These are phyloP conservation scores for Neckera pumila DNA, from an alignment of 225 moss, liverwort and hornwort genomes.

Conservation along the genomic window DNA sequence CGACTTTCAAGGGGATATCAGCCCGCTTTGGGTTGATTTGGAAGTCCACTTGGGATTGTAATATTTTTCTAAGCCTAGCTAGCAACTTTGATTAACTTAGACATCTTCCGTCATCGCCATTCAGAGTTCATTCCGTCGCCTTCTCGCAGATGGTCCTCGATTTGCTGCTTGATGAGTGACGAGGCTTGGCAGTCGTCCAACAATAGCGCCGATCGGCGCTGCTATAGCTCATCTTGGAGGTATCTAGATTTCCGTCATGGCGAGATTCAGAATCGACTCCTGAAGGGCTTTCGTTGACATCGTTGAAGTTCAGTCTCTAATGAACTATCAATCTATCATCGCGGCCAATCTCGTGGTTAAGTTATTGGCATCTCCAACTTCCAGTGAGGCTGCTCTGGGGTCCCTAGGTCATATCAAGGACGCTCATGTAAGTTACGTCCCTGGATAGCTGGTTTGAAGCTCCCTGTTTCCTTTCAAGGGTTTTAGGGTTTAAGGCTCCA, in stretches of 20 bases:
- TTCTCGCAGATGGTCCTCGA: background rate
- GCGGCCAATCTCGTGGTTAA: background rate
- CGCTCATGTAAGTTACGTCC: background rate
- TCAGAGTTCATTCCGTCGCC: background rate
- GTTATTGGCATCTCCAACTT: background rate
- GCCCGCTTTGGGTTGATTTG: conserved; percentile 30
- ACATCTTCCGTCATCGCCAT: background rate
- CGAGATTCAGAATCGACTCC: background rate
- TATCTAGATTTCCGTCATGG: background rate
- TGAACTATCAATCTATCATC: background rate
- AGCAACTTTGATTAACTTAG: no score
- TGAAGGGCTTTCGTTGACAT: background rate
- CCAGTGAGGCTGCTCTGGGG: background rate
- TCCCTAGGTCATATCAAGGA: background rate
- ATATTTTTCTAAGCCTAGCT: background rate
- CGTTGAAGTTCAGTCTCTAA: background rate
- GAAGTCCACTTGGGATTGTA: conserved; percentile 11
- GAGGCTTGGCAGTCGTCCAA: background rate
- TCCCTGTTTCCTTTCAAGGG: background rate
- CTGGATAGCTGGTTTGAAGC: background rate
- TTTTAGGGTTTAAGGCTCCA: background rate
- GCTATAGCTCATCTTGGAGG: background rate
- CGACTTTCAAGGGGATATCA: background rate
- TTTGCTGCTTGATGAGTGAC: background rate
- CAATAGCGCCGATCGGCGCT: background rate